Percentiles rank a stretch among this genome's conserved stretches.
These are phyloP conservation scores for Neophaeococcomyces mojaviensis DNA, from an alignment of 2,329 filamentous ascomycete genomes.

Conservation along the genomic window DNA sequence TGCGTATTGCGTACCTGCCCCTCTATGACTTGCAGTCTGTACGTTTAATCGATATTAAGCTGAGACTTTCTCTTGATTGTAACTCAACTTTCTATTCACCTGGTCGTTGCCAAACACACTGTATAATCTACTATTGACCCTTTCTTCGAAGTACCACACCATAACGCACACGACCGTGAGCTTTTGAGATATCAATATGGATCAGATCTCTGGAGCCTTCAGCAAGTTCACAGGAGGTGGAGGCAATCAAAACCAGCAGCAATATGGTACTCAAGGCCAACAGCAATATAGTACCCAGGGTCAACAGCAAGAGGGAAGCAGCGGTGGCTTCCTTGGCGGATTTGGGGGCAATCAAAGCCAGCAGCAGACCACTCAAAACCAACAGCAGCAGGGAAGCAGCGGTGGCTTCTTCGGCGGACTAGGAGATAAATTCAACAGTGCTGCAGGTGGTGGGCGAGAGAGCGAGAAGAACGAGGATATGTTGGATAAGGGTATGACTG, in stretches of 20 bases:
- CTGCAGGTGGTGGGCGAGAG: constrained; percentile 64
- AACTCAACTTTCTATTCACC: neutral
- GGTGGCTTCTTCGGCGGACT: constrained; percentile 50
- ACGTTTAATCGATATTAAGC: too few relatives aligned
- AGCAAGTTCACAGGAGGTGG: constrained; percentile 20
- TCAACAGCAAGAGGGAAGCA: constrained; percentile 25
- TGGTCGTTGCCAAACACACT: neutral
- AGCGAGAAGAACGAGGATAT: constrained; percentile 75
- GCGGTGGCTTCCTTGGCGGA: constrained; percentile 46
- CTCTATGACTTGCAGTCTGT: neutral
- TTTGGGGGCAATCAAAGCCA: constrained; percentile 36
- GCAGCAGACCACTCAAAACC: constrained; percentile 23
- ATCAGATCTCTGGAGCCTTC: constrained; percentile 16
- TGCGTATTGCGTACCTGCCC: neutral
- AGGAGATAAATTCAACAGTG: constrained; percentile 61
- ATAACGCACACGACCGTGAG: neutral
- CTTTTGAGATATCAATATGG: neutral
- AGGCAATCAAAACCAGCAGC: constrained; percentile 8
- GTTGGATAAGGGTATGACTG: constrained; percentile 65
- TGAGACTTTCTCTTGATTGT: neutral
- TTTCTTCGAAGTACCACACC: neutral
- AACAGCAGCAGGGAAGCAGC: constrained; percentile 27
- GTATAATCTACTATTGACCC: neutral
- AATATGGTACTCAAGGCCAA: constrained; percentile 2
- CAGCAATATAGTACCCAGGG: constrained; percentile 23